These are phyloP conservation scores for Fusarium albosuccineum DNA, from an alignment of 2,329 filamentous ascomycete species.

Conservation along the genomic window DNA sequence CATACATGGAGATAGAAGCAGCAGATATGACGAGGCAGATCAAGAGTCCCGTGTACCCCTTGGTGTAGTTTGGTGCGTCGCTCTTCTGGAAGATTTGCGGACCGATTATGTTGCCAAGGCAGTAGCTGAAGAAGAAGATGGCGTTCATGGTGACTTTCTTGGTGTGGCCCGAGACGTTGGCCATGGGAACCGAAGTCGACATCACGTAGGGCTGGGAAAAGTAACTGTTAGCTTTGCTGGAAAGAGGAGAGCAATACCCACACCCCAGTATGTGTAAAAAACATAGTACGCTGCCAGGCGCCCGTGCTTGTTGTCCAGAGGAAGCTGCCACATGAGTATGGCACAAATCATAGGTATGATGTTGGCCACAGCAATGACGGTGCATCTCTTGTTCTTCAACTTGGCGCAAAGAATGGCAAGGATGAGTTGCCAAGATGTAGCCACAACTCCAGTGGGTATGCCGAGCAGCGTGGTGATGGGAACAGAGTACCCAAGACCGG, in stretches of 20 bases:
- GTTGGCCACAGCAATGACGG: neutral
- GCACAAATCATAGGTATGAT: neutral
- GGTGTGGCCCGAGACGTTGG: neutral
- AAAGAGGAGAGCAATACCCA: no score
- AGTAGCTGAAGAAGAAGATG: neutral
- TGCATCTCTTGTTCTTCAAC: neutral
- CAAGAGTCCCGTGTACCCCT: neutral
- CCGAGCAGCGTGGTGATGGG: neutral
- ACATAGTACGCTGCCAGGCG: neutral
- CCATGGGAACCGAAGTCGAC: neutral
- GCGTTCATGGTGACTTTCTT: constrained; percentile 1
- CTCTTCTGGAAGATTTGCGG: neutral
- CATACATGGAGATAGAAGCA: neutral
- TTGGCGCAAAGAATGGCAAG: neutral
- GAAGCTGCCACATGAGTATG: neutral
- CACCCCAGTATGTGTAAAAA: neutral
- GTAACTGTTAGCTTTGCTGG: no score
- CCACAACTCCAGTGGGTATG: neutral
- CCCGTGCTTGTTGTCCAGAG: neutral
- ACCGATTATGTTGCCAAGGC: neutral
- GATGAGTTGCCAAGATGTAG: neutral
- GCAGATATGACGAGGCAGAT: neutral
- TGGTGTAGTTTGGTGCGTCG: neutral
- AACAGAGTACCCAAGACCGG: neutral
- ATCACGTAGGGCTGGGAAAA: neutral